A percentile compares a stretch with the other conserved stretches of the same genome.
These are phyloP conservation scores for Paecilomyces dactylethromorphus DNA, from an alignment of 2,329 filamentous ascomycete species.

Conservation along the genomic window DNA sequence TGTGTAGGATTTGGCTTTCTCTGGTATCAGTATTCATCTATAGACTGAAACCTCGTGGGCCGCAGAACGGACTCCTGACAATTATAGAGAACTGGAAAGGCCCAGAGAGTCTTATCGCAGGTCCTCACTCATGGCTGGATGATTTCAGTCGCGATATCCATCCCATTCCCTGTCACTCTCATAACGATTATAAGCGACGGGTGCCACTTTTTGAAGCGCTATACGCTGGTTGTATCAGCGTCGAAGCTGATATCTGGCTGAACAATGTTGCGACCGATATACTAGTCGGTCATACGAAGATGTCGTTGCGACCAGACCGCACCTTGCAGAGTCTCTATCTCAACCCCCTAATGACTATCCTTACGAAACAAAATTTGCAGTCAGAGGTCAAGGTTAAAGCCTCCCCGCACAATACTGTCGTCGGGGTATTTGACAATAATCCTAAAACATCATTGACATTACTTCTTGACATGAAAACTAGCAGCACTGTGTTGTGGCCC, in stretches of 20 bases:
- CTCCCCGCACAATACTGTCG: background rate
- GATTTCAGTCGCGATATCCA: background rate
- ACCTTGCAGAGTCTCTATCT: conserved; percentile 58
- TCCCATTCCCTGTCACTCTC: conserved; percentile 57
- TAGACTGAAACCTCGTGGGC: background rate
- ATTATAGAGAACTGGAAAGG: background rate
- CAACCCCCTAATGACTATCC: conserved; percentile 55
- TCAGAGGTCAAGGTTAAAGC: conserved; percentile 14
- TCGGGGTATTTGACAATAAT: conserved; percentile 52
- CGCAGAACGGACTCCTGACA: background rate
- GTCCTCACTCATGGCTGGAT: background rate
- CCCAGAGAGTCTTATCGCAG: background rate
- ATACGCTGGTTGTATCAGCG: conserved; percentile 52
- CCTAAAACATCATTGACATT: conserved; percentile 53
- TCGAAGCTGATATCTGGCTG: conserved; percentile 66
- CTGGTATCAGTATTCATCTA: background rate
- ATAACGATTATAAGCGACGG: conserved; percentile 65
- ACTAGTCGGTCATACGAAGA: conserved; percentile 55
- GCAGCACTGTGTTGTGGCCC: conserved; percentile 24
- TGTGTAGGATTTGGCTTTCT: background rate
- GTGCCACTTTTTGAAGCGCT: conserved; percentile 59
- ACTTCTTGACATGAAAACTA: conserved; percentile 63
- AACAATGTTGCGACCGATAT: conserved; percentile 43
- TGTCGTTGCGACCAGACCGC: conserved; percentile 17
- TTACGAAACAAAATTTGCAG: conserved; percentile 46